These are phyloP conservation scores for Peronospora destructor DNA, from an alignment of 352 stramenopile species.

Conservation along the genomic window DNA sequence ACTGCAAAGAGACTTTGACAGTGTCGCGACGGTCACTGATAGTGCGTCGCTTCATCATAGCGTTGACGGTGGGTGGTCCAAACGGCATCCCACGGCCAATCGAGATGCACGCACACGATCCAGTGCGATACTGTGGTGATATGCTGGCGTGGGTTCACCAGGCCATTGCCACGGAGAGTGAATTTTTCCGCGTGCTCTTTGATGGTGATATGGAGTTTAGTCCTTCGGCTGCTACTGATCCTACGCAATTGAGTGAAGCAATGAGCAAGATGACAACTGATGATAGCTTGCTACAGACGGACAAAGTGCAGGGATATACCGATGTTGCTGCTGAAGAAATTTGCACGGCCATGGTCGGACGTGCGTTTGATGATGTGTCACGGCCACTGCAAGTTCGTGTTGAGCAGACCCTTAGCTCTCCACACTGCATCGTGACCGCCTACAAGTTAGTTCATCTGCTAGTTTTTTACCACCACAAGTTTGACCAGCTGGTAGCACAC, in stretches of 20 bases:
- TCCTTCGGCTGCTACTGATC: conserved; percentile 5
- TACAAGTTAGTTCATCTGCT: conserved; percentile 68
- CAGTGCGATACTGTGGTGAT: conserved; percentile 80
- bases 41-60: conserved; percentile 66
- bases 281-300: background rate
- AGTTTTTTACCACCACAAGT: conserved; percentile 58
- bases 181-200: conserved; percentile 78
- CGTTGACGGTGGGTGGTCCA: conserved; percentile 61
- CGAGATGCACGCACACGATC: conserved; percentile 83
- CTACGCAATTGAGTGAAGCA: background rate
- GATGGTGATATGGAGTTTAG: conserved; percentile 46
- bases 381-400: conserved; percentile 55
- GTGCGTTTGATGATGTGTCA: conserved; percentile 52
- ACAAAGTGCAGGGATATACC: background rate
- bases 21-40: conserved; percentile 47
- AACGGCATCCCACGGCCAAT: conserved; percentile 77
- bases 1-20: conserved; percentile 77
- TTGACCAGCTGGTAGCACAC: conserved; percentile 37
- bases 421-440: conserved; percentile 47
- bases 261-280: background rate
- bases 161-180: conserved; percentile 66
- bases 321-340: conserved; percentile 2
- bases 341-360: conserved; percentile 48
- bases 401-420: conserved; percentile 50
- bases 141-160: conserved; percentile 88